These are phyloP conservation scores for Penicillium herquei DNA, from an alignment of 495 filamentous ascomycete species.

Conservation along the genomic window DNA sequence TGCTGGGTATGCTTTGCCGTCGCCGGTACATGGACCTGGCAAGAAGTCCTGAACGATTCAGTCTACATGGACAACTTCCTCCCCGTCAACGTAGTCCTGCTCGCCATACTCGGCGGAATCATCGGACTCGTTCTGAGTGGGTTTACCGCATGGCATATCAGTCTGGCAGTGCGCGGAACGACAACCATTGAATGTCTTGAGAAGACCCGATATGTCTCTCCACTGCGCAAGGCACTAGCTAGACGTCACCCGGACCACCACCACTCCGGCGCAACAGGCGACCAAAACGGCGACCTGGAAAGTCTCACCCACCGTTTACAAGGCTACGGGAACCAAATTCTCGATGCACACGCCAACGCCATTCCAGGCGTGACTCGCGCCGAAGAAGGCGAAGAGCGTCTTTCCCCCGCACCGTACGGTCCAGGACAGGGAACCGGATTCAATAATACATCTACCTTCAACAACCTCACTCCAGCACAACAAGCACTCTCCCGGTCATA, in stretches of 20 bases:
- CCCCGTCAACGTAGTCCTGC: constrained; percentile 86
- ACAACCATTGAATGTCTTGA: constrained; percentile 96
- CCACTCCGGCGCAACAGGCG: constrained; percentile 7
- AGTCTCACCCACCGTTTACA: constrained; percentile 57
- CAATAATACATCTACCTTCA: constrained; percentile 2
- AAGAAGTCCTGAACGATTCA: constrained; percentile 68
- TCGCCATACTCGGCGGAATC: constrained; percentile 83
- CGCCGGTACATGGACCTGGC: constrained; percentile 74
- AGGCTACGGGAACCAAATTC: constrained; percentile 69
- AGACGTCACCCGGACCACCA: constrained; percentile 54
- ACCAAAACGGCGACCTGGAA: constrained; percentile 52
- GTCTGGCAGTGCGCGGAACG: constrained; percentile 70
- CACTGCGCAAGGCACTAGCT: constrained; percentile 67
- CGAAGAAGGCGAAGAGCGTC: constrained; percentile 71
- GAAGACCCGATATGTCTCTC: constrained; percentile 87
- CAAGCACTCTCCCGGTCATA: constrained; percentile 59
- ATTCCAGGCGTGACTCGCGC: constrained; percentile 75
- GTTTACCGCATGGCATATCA: constrained; percentile 92
- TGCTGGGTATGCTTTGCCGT: constrained; percentile 77
- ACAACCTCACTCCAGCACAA: constrained; percentile 37
- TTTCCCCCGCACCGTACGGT: constrained; percentile 28
- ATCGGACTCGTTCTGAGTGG: constrained; percentile 85
- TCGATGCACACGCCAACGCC: constrained; percentile 79
- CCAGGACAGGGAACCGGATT: constrained; percentile 18
- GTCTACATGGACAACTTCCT: constrained; percentile 64